These are phyloP conservation scores for Ceriops zippeliana DNA, from an alignment of 345 rosid species.

Conservation along the genomic window DNA sequence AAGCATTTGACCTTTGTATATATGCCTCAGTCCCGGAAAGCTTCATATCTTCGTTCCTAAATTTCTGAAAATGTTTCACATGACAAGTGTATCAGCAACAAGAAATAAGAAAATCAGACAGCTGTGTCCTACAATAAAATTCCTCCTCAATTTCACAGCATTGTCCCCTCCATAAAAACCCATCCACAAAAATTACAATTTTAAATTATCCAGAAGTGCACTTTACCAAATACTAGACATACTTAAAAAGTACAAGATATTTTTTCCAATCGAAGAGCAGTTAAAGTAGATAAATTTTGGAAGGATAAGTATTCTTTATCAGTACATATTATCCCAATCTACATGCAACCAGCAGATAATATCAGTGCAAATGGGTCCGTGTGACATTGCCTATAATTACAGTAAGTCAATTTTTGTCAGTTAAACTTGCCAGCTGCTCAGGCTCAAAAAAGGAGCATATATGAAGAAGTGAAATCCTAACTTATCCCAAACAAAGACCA, in stretches of 20 bases:
- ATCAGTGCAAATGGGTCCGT: background rate
- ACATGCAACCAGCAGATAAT: background rate
- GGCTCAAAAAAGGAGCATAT: too few species aligned
- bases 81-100: background rate
- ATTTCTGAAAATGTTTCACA: conserved; percentile 50
- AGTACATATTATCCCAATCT: background rate
- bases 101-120: conserved; percentile 3
- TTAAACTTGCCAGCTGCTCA: too few species aligned
- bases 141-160: too few species aligned
- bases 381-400: too few species aligned
- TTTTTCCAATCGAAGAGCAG: background rate
- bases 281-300: background rate
- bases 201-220: too few species aligned
- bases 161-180: too few species aligned
- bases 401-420: too few species aligned
- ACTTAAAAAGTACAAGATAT: background rate
- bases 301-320: background rate
- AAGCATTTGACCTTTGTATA: conserved; percentile 71
- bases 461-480: too few species aligned
- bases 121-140: background rate
- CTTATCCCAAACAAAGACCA: too few species aligned
- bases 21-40: conserved; percentile 82
- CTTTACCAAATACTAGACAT: too few species aligned
- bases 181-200: too few species aligned
- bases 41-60: conserved; percentile 85